A percentile compares a stretch with the other conserved stretches of the same genome.
Evolutionary conservation across 805 yeast genomes (phyloP).

Genomic region (Lachancea kluyveri): DNA sequence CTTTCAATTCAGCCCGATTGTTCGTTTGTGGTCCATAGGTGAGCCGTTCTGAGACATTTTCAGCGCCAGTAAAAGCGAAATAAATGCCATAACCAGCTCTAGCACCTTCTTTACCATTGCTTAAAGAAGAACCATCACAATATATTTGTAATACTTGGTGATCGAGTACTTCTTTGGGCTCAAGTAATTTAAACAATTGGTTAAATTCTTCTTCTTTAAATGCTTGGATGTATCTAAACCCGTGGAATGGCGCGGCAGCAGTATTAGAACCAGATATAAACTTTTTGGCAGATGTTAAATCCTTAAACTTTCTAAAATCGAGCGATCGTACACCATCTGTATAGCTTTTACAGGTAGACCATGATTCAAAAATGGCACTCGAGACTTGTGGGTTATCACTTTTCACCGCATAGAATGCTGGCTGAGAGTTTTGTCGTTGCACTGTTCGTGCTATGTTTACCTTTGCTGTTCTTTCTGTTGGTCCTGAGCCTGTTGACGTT

Average conservation of each 20-base stretch:
- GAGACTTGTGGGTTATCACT: slow-evolving; percentile 20
- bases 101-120: slow-evolving; percentile 41
- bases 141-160: too few species aligned
- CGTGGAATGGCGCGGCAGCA: too few species aligned
- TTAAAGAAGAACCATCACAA: slow-evolving; percentile 73
- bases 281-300: slow-evolving; percentile 27
- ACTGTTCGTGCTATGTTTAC: too few species aligned
- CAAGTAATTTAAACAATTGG: slow-evolving; percentile 6
- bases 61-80: slow-evolving; percentile 46
- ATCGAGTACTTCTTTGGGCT: slow-evolving; percentile 10
- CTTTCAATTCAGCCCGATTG: slow-evolving; percentile 73
- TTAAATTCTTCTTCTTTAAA: slow-evolving; percentile 11
- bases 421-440: too few species aligned
- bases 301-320: slow-evolving; percentile 37
- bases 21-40: slow-evolving; percentile 51
- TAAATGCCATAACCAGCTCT: slow-evolving; percentile 66
- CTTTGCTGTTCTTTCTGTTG: too few species aligned
- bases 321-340: slow-evolving; percentile 32
- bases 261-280: slow-evolving; percentile 24
- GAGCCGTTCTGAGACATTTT: slow-evolving; percentile 52
- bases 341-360: slow-evolving; percentile 29
- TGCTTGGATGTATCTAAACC: too few species aligned
- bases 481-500: too few species aligned
- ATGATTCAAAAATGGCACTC: slow-evolving; percentile 23
- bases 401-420: slow-evolving; percentile 16